A percentile compares a stretch with the other conserved stretches of the same genome.
phyloP scores from a whole-genome alignment of 352 stramenopile genomes.

The Pythium graminicola region DNA sequence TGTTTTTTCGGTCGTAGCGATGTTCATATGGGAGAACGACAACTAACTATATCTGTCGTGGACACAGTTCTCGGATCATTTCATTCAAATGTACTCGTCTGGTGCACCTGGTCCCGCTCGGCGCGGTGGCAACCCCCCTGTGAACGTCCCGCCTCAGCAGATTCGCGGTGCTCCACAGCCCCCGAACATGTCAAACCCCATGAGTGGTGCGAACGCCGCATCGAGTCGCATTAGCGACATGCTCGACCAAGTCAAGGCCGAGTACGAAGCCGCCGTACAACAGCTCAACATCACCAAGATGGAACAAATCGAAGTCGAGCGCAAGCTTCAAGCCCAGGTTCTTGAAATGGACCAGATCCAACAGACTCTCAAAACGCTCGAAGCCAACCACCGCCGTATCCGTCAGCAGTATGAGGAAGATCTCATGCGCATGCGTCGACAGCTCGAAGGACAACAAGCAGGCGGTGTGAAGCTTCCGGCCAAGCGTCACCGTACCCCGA shows the following conservation, averaged over 20 bases:
- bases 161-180: conserved; percentile 50
- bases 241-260: conserved; percentile 78
- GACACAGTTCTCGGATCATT: background rate
- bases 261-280: conserved; percentile 79
- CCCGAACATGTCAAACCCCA: conserved; percentile 32
- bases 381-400: conserved; percentile 75
- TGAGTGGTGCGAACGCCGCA: conserved; percentile 38
- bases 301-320: conserved; percentile 82
- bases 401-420: conserved; percentile 85
- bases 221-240: conserved; percentile 67
- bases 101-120: conserved; percentile 50
- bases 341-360: conserved; percentile 87
- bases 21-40: background rate
- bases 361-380: conserved; percentile 77
- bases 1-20: background rate
- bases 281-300: conserved; percentile 86
- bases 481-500: conserved; percentile 49
- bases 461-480: conserved; percentile 38
- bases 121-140: conserved; percentile 52
- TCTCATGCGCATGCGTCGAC: conserved; percentile 72
- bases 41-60: background rate
- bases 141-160: conserved; percentile 52
- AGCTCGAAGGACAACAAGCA: conserved; percentile 56
- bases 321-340: conserved; percentile 83
- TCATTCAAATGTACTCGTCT: conserved; percentile 64